phyloP scores from a whole-genome alignment of 768 basidiomycete genomes.

The Calocybe gangraenosa region DNA sequence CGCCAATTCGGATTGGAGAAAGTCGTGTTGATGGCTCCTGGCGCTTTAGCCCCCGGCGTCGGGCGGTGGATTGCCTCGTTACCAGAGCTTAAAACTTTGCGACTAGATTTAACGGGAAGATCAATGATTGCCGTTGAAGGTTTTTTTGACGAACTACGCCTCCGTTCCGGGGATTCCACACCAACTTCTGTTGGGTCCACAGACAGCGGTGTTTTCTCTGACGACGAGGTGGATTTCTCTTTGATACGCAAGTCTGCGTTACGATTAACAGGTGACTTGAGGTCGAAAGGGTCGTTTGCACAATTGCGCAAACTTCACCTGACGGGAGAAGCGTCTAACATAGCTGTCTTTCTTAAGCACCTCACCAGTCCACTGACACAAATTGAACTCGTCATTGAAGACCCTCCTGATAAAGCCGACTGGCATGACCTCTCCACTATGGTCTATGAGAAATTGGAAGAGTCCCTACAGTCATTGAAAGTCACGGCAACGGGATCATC shows the following conservation, averaged over 20 bases:
- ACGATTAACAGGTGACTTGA: conserved; percentile 58
- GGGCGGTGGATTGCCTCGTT: conserved; percentile 72
- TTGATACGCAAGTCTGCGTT: conserved; percentile 69
- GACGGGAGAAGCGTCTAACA: conserved; percentile 66
- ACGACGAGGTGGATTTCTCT: conserved; percentile 73
- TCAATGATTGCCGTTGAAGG: conserved; percentile 70
- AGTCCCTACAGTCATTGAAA: conserved; percentile 55
- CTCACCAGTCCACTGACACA: conserved; percentile 60
- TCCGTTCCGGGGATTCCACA: conserved; percentile 64
- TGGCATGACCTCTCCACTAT: conserved; percentile 69
- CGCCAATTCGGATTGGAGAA: conserved; percentile 59
- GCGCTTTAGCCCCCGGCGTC: conserved; percentile 65
- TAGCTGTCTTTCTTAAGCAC: conserved; percentile 69
- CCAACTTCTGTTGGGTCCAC: conserved; percentile 64
- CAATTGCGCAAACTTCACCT: conserved; percentile 58
- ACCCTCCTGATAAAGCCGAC: conserved; percentile 69
- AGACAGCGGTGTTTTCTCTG: conserved; percentile 77
- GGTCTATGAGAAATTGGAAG: conserved; percentile 59
- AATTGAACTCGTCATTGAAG: conserved; percentile 75
- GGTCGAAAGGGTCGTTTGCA: conserved; percentile 52
- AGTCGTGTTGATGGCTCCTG: conserved; percentile 65
- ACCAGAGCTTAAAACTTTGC: conserved; percentile 56
- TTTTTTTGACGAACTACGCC: conserved; percentile 68
- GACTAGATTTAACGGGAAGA: conserved; percentile 69
- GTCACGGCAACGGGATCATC: conserved; percentile 64